Evolutionary conservation across 495 filamentous ascomycete genomes (phyloP).

Genomic region (Mytilinidion resinicola): DNA sequence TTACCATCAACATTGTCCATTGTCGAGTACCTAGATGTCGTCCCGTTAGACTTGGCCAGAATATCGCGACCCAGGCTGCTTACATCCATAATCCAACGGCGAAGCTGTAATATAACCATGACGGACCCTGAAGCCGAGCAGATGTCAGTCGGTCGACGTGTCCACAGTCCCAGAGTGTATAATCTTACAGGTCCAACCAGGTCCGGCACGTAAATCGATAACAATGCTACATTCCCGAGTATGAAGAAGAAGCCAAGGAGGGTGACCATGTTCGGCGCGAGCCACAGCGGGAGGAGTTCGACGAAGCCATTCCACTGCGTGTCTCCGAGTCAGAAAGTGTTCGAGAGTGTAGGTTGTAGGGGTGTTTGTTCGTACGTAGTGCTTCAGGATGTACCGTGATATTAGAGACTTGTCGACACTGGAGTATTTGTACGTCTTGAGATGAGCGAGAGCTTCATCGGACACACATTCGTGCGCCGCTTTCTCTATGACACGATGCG

Average conservation of each 20-base stretch:
- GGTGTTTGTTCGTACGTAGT: conserved; percentile 65
- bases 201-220: conserved; percentile 83
- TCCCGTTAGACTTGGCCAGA: background rate
- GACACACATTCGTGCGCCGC: conserved; percentile 56
- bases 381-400: conserved; percentile 84
- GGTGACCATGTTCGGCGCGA: conserved; percentile 97
- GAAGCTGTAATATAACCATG: conserved; percentile 93
- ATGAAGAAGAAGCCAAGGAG: conserved; percentile 93
- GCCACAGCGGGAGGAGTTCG: conserved; percentile 84
- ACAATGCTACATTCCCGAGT: conserved; percentile 71
- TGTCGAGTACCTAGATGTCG: conserved; percentile 69
- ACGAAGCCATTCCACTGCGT: conserved; percentile 94
- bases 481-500: conserved; percentile 24
- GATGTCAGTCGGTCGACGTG: conserved; percentile 1
- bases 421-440: conserved; percentile 94
- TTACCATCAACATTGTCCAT: conserved; percentile 99
- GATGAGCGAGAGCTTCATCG: conserved; percentile 67
- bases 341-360: conserved; percentile 8
- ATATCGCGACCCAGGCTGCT: conserved; percentile 21
- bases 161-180: background rate
- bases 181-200: conserved; percentile 75
- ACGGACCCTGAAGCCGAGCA: conserved; percentile 55
- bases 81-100: conserved; percentile 89
- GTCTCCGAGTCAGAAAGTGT: conserved; percentile 12
- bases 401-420: conserved; percentile 95